Evolutionary conservation across 495 filamentous ascomycete genomes (phyloP).

Genomic region (Darksidea phi): DNA sequence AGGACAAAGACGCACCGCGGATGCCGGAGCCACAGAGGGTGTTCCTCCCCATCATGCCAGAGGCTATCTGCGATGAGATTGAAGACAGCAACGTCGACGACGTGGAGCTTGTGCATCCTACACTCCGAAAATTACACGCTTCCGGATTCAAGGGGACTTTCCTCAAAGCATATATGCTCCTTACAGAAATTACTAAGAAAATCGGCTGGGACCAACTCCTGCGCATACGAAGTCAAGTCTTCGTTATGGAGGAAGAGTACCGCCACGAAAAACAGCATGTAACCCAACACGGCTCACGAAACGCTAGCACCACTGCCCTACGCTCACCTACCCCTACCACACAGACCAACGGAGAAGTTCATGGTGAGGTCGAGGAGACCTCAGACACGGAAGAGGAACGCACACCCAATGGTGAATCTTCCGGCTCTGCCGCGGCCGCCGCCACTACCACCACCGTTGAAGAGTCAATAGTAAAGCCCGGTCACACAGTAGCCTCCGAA

Average conservation of each 20-base stretch:
- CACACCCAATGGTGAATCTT: constrained; percentile 19
- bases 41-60: constrained; percentile 78
- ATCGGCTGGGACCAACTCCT: constrained; percentile 97
- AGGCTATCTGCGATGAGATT: constrained; percentile 93
- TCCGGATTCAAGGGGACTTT: constrained; percentile 91
- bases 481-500: constrained; percentile 76
- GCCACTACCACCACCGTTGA: constrained; percentile 38
- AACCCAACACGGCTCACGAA: constrained; percentile 54
- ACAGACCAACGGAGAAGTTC: constrained; percentile 60
- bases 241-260: constrained; percentile 99
- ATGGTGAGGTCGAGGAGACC: constrained; percentile 47
- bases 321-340: constrained; percentile 61
- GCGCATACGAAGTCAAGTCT: constrained; percentile 89
- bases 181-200: constrained; percentile 90
- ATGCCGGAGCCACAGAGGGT: constrained; percentile 89
- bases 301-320: constrained; percentile 73
- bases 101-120: constrained; percentile 81
- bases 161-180: constrained; percentile 85
- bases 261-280: constrained; percentile 78
- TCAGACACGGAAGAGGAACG: constrained; percentile 6
- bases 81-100: constrained; percentile 75
- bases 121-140: constrained; percentile 80
- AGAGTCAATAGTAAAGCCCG: constrained; percentile 72
- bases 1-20: constrained; percentile 91
- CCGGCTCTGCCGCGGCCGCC: constrained; percentile 32